Evolutionary conservation across 352 stramenopile genomes (phyloP), one percentile per base, ranked within the genome.

Genomic region (Pythium dissotocum): DNA sequence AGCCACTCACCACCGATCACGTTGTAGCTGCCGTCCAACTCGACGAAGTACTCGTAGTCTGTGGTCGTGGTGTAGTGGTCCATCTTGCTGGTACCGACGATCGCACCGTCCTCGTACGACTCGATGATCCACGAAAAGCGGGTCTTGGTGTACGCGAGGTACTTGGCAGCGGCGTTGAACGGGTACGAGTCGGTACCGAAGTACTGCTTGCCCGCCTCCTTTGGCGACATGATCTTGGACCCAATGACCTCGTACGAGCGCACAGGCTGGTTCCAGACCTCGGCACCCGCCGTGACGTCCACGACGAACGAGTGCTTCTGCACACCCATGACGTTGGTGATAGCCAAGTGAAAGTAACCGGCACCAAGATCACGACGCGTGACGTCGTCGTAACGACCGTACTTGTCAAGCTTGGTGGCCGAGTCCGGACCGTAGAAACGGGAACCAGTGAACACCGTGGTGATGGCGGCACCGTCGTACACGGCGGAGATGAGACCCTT

Each of bases 1-100:
- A 91, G 36, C 83, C 83, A 91, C 61, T 91, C 83, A 4, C 83
- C 83, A 40, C 83, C 83, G 7, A 89, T 73, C 67, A 91, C 85
- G 54, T 83, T 70, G 61, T 85, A 80, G 8, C 60, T 72, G 14
- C 70, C 73, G 65, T 91, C 77, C 38, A 80, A 80, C 72, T 92
- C 84, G 12, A 92, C 70, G 6, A 90, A 36, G 58, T 89, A 90
- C 51, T 87, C 59, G 71, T 90, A 89, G 65, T 90, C 77, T 10
- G 65, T 71, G 53, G 58, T 77, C 21, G 72, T 77, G 16, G 78
- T 90, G 61, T 73, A 76, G 44, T 75, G 68, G 60, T 90, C 70
- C 12, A 82, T 75, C 13, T 64, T 58, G 2, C 70, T 66, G 1
- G 73, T 44, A 3, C 12, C 67, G 6, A 89, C 78, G 0, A 90